Conservation (phyloP, 2,329 filamentous ascomycete species). For the Xylaria sp. region DNA sequence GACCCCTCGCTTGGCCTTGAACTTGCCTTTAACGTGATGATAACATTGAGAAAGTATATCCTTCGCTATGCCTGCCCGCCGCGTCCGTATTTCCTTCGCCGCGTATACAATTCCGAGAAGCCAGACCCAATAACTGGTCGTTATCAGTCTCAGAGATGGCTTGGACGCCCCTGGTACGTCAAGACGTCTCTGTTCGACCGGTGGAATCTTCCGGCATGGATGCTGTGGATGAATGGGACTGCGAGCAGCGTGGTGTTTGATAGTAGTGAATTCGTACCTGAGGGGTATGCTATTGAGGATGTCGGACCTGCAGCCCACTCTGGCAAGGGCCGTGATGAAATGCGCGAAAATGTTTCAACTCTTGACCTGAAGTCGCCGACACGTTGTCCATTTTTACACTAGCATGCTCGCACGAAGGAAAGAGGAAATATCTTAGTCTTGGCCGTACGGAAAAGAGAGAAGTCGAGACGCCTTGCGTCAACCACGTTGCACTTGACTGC, state of each 20-base stretch:
- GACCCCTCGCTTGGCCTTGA: not conserved
- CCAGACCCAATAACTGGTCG: not conserved
- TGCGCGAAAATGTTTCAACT: not conserved
- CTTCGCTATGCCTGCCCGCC: constrained; percentile 1
- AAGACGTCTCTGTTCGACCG: not conserved
- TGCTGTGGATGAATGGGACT: constrained; percentile 4
- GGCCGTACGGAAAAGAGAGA: not conserved
- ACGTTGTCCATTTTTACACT: constrained; percentile 1
- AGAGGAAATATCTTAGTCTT: not conserved
- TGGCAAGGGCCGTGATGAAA: constrained; percentile 2
- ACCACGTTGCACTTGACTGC: not conserved
- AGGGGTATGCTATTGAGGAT: constrained; percentile 6
- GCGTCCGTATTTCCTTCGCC: constrained; percentile 3
- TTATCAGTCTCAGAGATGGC: constrained; percentile 7
- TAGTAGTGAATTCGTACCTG: not conserved
- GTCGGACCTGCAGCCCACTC: not conserved
- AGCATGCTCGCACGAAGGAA: not conserved
- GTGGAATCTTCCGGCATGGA: constrained; percentile 4
- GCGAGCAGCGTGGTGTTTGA: not conserved
- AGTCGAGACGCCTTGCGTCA: not conserved
- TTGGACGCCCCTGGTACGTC: constrained; percentile 8
- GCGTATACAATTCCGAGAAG: not conserved
- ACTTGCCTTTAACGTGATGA: not conserved
- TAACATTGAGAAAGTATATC: not conserved
- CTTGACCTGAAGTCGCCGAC: not conserved